phyloP scores from a whole-genome alignment of 2,329 filamentous ascomycete genomes.

The Diaporthe ampelina region DNA sequence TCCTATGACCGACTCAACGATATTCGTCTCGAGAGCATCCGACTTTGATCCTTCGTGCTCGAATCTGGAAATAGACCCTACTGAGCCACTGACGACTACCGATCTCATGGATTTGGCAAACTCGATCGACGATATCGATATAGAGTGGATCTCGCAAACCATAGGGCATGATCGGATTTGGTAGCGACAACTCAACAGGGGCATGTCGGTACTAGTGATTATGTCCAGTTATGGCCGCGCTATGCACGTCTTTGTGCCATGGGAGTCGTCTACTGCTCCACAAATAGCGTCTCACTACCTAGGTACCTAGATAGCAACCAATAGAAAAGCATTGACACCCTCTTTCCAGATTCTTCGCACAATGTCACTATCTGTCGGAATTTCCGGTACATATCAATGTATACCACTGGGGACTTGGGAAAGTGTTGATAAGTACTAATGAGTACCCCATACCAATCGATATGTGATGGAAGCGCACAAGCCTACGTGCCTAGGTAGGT shows the following conservation, averaged over 20 bases:
- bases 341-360: no score
- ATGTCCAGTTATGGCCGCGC: background rate
- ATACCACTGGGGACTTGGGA: no score
- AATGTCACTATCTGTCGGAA: no score
- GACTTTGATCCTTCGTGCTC: conserved; percentile 4
- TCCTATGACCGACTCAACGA: background rate
- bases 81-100: conserved; percentile 57
- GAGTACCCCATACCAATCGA: background rate
- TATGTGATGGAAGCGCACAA: background rate
- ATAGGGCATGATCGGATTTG: conserved; percentile 45
- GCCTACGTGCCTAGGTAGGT: no score
- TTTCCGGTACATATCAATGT: no score
- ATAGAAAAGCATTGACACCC: no score
- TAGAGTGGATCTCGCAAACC: conserved; percentile 62
- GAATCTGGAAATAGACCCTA: conserved; percentile 41
- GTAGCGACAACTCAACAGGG: background rate
- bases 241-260: no score
- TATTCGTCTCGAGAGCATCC: background rate
- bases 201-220: no score
- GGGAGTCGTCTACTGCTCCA: no score
- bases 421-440: no score
- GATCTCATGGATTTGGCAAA: conserved; percentile 63
- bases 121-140: conserved; percentile 59
- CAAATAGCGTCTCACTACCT: no score
- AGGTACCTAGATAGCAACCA: no score